A percentile compares a stretch with the other conserved stretches of the same genome.
Conservation (phyloP, 169 alveolate genomes). For the Plasmodium knowlesi region DNA sequence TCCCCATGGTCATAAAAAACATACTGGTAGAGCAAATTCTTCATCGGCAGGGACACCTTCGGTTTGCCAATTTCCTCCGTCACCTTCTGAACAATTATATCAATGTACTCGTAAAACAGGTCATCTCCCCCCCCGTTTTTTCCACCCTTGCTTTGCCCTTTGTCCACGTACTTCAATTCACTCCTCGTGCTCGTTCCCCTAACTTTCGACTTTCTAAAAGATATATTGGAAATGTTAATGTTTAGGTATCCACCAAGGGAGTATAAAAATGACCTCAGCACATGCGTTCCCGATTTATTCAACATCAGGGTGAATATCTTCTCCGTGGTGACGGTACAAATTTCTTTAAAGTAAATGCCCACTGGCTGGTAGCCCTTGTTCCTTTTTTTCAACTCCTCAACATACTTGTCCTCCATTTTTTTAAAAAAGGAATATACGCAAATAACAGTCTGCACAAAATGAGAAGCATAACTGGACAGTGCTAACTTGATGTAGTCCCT, state of each 20-base stretch:
- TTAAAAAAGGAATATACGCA: conserved; percentile 48
- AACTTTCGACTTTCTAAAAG: conserved; percentile 67
- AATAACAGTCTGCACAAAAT: conserved; percentile 47
- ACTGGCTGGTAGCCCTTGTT: neutral
- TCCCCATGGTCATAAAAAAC: conserved; percentile 4
- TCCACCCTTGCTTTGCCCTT: neutral
- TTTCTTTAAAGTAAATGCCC: neutral
- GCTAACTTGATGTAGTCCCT: conserved; percentile 21
- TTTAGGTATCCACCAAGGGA: conserved; percentile 51
- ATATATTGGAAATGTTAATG: conserved; percentile 38
- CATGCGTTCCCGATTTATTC: conserved; percentile 59
- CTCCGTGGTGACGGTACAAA: conserved; percentile 14
- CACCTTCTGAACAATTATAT: conserved; percentile 18
- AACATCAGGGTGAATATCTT: conserved; percentile 22
- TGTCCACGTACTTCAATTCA: conserved; percentile 25
- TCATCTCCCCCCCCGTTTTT: neutral
- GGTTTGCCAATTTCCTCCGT: conserved; percentile 48
- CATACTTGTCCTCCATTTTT: conserved; percentile 50
- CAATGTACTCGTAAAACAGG: conserved; percentile 12
- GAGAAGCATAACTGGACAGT: conserved; percentile 38
- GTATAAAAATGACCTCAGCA: conserved; percentile 65
- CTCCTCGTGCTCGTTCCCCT: conserved; percentile 16
- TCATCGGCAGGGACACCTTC: conserved; percentile 11
- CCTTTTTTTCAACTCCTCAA: conserved; percentile 39
- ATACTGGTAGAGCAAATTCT: conserved; percentile 59